Percentiles rank a stretch among this genome's conserved stretches.
phyloP scores from a whole-genome alignment of 2,329 filamentous ascomycete genomes.

The Colletotrichum noveboracense region DNA sequence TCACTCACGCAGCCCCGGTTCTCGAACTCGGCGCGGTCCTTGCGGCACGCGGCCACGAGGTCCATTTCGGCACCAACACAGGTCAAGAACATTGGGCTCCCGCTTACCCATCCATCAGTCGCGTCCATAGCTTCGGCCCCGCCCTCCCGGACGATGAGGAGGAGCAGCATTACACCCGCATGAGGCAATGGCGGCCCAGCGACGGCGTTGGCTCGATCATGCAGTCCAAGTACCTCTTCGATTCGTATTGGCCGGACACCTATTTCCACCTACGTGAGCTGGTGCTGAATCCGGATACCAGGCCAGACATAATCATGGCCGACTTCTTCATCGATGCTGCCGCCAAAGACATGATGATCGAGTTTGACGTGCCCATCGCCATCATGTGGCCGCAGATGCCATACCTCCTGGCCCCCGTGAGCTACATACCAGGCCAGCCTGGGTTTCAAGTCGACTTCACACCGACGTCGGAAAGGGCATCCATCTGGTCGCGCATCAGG shows the following conservation, averaged over 20 bases:
- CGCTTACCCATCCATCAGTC: conserved; percentile 33
- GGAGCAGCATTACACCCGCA: neutral
- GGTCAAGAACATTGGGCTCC: conserved; percentile 40
- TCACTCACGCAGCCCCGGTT: conserved; percentile 40
- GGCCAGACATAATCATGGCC: conserved; percentile 44
- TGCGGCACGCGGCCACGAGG: conserved; percentile 26
- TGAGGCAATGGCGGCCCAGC: neutral
- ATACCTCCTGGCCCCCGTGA: conserved; percentile 36
- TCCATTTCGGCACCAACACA: conserved; percentile 43
- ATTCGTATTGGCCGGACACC: conserved; percentile 38
- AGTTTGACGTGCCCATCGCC: conserved; percentile 42
- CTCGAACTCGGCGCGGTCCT: conserved; percentile 39
- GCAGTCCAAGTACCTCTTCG: conserved; percentile 40
- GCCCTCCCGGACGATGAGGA: neutral
- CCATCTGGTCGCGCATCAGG: conserved; percentile 38
- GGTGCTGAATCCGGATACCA: conserved; percentile 24
- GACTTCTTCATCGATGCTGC: conserved; percentile 48
- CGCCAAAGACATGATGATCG: conserved; percentile 40
- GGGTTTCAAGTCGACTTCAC: conserved; percentile 43
- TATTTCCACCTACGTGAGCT: conserved; percentile 28
- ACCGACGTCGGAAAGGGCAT: conserved; percentile 42
- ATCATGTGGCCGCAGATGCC: conserved; percentile 48
- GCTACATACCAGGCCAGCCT: conserved; percentile 46
- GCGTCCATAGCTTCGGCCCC: conserved; percentile 36
- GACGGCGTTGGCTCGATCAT: conserved; percentile 25